phyloP scores from a whole-genome alignment of 441 rosid species.

The Adansonia gregorii region DNA sequence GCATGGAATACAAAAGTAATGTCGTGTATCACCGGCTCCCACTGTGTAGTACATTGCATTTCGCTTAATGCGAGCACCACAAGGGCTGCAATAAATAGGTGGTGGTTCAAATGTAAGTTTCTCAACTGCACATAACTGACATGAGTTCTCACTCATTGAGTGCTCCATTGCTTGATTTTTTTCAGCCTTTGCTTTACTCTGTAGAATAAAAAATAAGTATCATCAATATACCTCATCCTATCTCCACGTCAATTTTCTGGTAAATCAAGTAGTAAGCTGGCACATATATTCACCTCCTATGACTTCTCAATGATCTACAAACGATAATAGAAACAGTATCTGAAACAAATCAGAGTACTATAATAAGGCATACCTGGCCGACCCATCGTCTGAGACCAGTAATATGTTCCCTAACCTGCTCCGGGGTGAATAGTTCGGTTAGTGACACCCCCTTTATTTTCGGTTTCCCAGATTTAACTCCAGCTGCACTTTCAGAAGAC shows the following conservation, averaged over 20 bases:
- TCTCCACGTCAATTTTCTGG: not conserved
- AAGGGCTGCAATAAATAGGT: slow-evolving; percentile 92
- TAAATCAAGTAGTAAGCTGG: not conserved
- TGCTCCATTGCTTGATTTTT: slow-evolving; percentile 99
- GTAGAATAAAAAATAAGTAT: slow-evolving; percentile 27
- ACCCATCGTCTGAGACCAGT: slow-evolving; percentile 98
- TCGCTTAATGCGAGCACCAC: slow-evolving; percentile 98
- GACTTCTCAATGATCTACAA: not conserved
- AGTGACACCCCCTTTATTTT: slow-evolving; percentile 95
- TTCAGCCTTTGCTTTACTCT: slow-evolving; percentile 98
- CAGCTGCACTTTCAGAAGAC: slow-evolving; percentile 55
- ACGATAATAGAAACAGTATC: not conserved
- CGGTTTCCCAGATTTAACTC: slow-evolving; percentile 91
- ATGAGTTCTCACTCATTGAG: slow-evolving; percentile 97
- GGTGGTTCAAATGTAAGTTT: slow-evolving; percentile 99
- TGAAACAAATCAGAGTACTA: slow-evolving; percentile 12
- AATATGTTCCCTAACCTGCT: slow-evolving; percentile 94
- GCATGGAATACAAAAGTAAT: slow-evolving; percentile 96
- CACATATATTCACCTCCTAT: not conserved
- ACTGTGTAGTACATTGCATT: slow-evolving; percentile 96
- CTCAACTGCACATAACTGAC: slow-evolving; percentile 99
- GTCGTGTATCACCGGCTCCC: slow-evolving; percentile 96
- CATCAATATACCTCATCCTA: slow-evolving; percentile 8
- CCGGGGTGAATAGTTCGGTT: slow-evolving; percentile 98
- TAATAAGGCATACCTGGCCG: slow-evolving; percentile 74